These are phyloP conservation scores for Cenchrus americanus DNA, from an alignment of 176 grass and related monocot genomes.

Conservation along the genomic window DNA sequence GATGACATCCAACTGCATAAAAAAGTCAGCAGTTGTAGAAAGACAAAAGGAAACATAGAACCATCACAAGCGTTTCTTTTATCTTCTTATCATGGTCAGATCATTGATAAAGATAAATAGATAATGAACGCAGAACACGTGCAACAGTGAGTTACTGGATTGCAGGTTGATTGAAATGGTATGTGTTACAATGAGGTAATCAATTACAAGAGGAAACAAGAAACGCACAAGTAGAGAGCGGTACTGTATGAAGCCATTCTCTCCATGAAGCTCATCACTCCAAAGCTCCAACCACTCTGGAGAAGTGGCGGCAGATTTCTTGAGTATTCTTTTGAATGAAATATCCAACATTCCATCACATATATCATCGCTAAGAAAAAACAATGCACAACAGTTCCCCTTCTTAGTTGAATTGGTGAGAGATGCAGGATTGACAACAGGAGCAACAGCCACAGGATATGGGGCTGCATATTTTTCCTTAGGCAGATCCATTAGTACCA, in stretches of 20 bases:
- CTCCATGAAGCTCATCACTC: constrained; percentile 20
- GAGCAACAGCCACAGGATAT: not conserved
- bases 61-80: not conserved
- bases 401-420: not conserved
- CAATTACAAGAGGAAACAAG: not conserved
- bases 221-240: not conserved
- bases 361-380: constrained; percentile 5
- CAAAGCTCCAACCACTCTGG: constrained; percentile 1
- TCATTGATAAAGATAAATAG: not conserved
- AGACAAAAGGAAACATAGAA: not conserved
- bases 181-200: not conserved
- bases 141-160: not conserved
- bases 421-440: constrained; percentile 5
- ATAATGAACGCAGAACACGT: not conserved
- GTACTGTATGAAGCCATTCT: constrained; percentile 22
- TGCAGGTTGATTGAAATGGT: not conserved
- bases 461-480: too few relatives aligned
- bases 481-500: too few relatives aligned
- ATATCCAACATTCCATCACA: constrained; percentile 6
- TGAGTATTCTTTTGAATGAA: constrained; percentile 16
- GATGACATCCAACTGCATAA: constrained; percentile 16
- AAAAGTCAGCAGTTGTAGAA: not conserved
- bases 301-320: constrained; percentile 2
- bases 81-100: not conserved
- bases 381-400: not conserved